Evolutionary conservation across 2,329 filamentous ascomycete species (phyloP).

Genomic region (Penicillium vulpinum): DNA sequence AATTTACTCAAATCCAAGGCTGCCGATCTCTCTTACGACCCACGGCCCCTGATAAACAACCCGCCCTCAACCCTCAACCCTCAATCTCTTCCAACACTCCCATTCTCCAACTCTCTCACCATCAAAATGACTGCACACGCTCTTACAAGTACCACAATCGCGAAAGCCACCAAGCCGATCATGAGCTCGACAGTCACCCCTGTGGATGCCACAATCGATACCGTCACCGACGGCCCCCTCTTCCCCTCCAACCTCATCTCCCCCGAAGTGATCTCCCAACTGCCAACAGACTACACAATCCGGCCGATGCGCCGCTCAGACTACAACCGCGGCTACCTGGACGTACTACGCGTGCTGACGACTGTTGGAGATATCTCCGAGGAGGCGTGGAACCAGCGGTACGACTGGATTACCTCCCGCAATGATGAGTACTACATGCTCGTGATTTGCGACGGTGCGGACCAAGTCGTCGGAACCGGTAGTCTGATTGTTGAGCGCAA

Average conservation of each 20-base stretch:
- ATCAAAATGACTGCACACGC: constrained; percentile 22
- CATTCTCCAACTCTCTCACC: constrained; percentile 1
- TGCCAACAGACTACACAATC: constrained; percentile 79
- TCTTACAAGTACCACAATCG: constrained; percentile 15
- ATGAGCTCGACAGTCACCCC: constrained; percentile 21
- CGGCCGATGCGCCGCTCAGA: constrained; percentile 78
- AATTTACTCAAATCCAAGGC: background rate
- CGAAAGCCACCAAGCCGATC: constrained; percentile 18
- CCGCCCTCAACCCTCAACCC: background rate
- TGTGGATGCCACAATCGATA: constrained; percentile 24
- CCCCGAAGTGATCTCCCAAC: constrained; percentile 66
- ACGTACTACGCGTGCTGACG: constrained; percentile 86
- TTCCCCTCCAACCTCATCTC: constrained; percentile 79
- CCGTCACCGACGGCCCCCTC: constrained; percentile 56
- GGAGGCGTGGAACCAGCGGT: constrained; percentile 74
- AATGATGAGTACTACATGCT: constrained; percentile 82
- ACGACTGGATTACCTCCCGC: constrained; percentile 74
- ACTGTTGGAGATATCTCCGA: constrained; percentile 84
- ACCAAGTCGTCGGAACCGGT: constrained; percentile 82
- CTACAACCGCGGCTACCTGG: constrained; percentile 79
- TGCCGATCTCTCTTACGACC: background rate
- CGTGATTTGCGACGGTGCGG: constrained; percentile 73
- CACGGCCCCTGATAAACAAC: constrained; percentile 8
- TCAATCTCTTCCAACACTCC: background rate
- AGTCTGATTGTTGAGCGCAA: constrained; percentile 91